A percentile compares a stretch with the other conserved stretches of the same genome.
Conservation (phyloP, 164 flowering plant genomes). For the Magnolia kwangsiensis region DNA sequence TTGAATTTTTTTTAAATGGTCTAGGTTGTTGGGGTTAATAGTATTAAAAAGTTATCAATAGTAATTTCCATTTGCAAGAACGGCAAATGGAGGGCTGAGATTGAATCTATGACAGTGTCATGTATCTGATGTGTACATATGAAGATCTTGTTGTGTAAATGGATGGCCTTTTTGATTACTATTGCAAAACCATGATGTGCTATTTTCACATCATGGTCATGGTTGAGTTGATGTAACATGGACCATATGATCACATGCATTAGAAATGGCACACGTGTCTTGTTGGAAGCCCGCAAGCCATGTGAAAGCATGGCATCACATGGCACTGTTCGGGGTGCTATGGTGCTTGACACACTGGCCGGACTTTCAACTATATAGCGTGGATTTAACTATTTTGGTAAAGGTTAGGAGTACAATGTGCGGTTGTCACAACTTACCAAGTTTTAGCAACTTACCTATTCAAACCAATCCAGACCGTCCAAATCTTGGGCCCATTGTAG, state of each 20-base stretch:
- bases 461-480: no score
- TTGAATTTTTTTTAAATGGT: background rate
- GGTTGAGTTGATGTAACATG: background rate
- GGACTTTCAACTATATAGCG: background rate
- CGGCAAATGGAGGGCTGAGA: no score
- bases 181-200: background rate
- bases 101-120: background rate
- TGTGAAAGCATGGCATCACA: conserved; percentile 5
- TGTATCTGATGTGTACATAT: background rate
- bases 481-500: background rate
- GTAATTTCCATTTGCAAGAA: no score
- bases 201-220: background rate
- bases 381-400: background rate
- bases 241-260: background rate
- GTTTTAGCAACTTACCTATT: background rate
- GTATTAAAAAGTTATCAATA: no score
- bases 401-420: background rate
- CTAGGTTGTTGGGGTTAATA: background rate
- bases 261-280: background rate
- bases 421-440: no score
- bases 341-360: background rate
- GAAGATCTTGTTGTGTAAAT: no score
- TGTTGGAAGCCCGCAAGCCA: conserved; percentile 1
- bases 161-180: no score
- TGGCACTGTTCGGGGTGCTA: background rate